phyloP scores from a whole-genome alignment of 371 early-diverging fungal species.

The Actinomortierella wolfii region DNA sequence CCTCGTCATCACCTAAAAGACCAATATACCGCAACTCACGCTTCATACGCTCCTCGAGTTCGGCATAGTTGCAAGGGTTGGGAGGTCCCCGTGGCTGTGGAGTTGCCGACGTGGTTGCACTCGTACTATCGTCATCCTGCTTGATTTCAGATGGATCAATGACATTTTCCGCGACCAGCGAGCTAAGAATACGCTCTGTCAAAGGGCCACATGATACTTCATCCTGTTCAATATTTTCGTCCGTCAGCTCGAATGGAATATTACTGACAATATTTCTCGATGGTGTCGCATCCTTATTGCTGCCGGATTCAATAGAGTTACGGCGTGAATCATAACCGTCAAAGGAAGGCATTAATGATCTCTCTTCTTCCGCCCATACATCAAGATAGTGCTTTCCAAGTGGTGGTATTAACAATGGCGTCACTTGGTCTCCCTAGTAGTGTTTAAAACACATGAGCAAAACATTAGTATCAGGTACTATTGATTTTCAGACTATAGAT shows the following conservation, averaged over 20 bases:
- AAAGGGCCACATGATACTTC: conserved; percentile 65
- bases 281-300: conserved; percentile 19
- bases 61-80: conserved; percentile 35
- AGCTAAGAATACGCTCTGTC: conserved; percentile 74
- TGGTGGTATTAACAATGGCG: conserved; percentile 73
- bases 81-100: neutral
- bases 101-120: neutral
- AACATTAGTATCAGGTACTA: too few species aligned
- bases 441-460: too few species aligned
- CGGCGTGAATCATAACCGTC: conserved; percentile 32
- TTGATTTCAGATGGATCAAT: conserved; percentile 39
- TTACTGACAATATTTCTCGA: conserved; percentile 47
- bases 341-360: conserved; percentile 55
- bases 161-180: conserved; percentile 69
- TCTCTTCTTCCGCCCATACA: conserved; percentile 86
- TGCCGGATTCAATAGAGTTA: conserved; percentile 22
- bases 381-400: conserved; percentile 79
- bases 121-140: conserved; percentile 34
- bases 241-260: conserved; percentile 56
- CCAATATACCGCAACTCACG: conserved; percentile 83
- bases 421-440: conserved; percentile 66
- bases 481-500: neutral
- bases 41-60: conserved; percentile 80
- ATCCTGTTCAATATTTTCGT: conserved; percentile 63
- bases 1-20: conserved; percentile 76